Evolutionary conservation across 768 basidiomycete species (phyloP).

Genomic region (Amyloporia xantha): DNA sequence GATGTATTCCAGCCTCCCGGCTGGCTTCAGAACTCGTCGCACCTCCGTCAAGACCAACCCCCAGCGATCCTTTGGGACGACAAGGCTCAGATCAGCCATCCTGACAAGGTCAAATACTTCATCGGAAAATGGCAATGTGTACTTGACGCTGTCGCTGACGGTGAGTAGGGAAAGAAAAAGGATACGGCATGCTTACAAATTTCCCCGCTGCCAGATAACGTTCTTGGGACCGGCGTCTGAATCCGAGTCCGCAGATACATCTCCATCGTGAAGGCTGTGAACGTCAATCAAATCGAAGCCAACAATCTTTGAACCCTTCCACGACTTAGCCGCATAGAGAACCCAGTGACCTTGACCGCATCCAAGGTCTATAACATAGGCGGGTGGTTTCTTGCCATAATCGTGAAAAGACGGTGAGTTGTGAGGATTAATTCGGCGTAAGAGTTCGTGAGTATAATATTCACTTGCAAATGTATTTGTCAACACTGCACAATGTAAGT

Average conservation of each 20-base stretch:
- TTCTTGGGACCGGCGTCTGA: slow-evolving; percentile 28
- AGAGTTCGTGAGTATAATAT: slow-evolving; percentile 31
- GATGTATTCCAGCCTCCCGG: slow-evolving; percentile 66
- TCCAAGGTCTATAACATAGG: slow-evolving; percentile 63
- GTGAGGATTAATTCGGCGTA: slow-evolving; percentile 47
- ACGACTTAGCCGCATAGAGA: slow-evolving; percentile 50
- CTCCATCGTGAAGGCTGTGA: slow-evolving; percentile 10
- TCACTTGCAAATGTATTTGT: background rate
- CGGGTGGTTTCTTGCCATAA: slow-evolving; percentile 39
- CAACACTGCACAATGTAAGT: background rate
- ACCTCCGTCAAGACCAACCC: slow-evolving; percentile 51
- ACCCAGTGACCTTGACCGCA: slow-evolving; percentile 73
- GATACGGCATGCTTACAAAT: slow-evolving; percentile 50
- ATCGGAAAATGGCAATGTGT: slow-evolving; percentile 54
- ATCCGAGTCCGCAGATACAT: slow-evolving; percentile 11
- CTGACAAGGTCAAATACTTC: slow-evolving; percentile 66
- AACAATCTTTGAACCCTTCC: slow-evolving; percentile 53
- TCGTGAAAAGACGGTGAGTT: slow-evolving; percentile 57
- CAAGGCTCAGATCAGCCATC: slow-evolving; percentile 60
- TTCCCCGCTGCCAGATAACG: slow-evolving; percentile 49
- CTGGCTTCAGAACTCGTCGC: slow-evolving; percentile 50
- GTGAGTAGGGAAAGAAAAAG: background rate
- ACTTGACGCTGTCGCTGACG: slow-evolving; percentile 44
- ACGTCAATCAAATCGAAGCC: slow-evolving; percentile 58
- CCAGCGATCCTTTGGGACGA: slow-evolving; percentile 59